Base-by-base conservation (phyloP, 768 basidiomycete genomes). In the Albatrellus ellisii region DNA sequence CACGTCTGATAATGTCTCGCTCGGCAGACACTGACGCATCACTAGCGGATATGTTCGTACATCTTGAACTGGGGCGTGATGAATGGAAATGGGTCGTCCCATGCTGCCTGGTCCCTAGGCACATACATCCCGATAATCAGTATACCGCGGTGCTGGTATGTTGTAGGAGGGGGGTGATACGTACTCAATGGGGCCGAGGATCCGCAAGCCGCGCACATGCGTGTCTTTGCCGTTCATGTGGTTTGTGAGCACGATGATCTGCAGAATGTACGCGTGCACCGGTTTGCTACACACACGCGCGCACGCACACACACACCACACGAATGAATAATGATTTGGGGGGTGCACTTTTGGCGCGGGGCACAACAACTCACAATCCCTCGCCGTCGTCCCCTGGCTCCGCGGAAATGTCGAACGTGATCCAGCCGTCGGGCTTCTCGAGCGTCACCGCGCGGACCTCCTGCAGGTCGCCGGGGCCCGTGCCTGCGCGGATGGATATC, bases 141-240 rank as follows among this genome's bases (percentile, higher is more conserved):
- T 11, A 29, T 33, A 40, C 25, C 11, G 14, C n/a, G n/a, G n/a
- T n/a, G 20, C 28, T n/a, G 24, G 4, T 14, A 33, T 1, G 1
- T 20, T 34, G 12, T 38, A 41, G n/a, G 31, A 18, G 25, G 38
- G 17, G 15, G 7, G 36, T 55, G 59, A 41, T 9, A 61, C 74
- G 46, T 56, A 92, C 92, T 82, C 83, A 6, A 77, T 59, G 2
- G 89, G 85, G 0, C 90, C 94, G 41, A 89, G 74, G n/a, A 97
- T 71, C 26, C 70, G 77, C 29, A 98, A 61, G 3, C 94, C 92
- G 10, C 95, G 77, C 14, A 99, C 86, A 62, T 99, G 95, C 7
- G 95, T 98, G 61, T 99, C 95, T 57, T 98, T 98, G 5, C 95
- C 95, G 52, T 92, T 97, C 80, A 95, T 83, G 56, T 98, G 91